Evolutionary conservation across 139 green algal species (phyloP).

Genomic region (Chlamydomonas incerta): DNA sequence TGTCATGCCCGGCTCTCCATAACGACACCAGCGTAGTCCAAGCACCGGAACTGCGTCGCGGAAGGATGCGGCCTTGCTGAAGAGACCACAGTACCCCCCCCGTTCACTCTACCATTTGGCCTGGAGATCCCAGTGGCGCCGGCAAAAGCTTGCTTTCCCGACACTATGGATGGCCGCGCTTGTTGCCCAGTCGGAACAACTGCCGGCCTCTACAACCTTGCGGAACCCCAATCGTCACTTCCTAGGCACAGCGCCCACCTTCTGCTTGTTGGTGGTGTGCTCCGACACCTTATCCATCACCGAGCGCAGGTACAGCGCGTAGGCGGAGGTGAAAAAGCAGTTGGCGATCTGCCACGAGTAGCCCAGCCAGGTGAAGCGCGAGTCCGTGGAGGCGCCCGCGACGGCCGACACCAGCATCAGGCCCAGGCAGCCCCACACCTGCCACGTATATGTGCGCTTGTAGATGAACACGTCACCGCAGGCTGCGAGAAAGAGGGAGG

Average conservation of each 20-base stretch:
- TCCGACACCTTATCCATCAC: constrained; percentile 88
- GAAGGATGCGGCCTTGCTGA: no score
- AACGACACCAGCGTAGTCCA: no score
- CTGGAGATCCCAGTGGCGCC: no score
- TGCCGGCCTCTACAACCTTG: no score
- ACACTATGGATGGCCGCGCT: no score
- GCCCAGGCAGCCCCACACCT: constrained; percentile 79
- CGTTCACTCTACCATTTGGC: no score
- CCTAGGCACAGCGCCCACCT: neutral
- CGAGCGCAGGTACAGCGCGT: constrained; percentile 85
- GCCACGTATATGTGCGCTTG: constrained; percentile 58
- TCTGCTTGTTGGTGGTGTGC: constrained; percentile 71
- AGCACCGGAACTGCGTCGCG: no score
- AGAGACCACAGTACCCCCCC: no score
- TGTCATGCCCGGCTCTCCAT: no score
- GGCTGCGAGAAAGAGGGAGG: constrained; percentile 46
- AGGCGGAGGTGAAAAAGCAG: constrained; percentile 87
- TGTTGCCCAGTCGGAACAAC: no score
- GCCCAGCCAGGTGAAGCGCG: constrained; percentile 75
- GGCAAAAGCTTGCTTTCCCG: no score
- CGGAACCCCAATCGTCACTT: no score
- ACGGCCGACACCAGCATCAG: constrained; percentile 89
- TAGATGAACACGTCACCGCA: constrained; percentile 85
- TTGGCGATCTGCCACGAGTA: constrained; percentile 85
- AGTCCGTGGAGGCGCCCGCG: constrained; percentile 85